These are phyloP conservation scores for Talaromyces liani DNA, from an alignment of 495 filamentous ascomycete genomes.

Conservation along the genomic window DNA sequence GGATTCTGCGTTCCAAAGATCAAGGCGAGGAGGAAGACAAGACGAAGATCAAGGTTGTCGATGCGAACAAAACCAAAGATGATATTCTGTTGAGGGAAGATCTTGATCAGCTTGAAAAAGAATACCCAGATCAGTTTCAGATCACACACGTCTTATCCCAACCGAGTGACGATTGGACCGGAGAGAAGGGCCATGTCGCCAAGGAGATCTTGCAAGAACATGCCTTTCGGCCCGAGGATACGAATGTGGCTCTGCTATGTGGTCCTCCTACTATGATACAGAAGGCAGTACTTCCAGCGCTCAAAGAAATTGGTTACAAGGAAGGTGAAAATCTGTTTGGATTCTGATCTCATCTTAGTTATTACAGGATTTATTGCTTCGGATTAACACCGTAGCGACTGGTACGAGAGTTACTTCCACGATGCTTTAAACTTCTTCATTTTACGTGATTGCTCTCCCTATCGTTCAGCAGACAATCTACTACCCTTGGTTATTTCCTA, in stretches of 20 bases:
- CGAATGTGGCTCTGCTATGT: conserved; percentile 20
- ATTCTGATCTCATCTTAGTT: conserved; percentile 10
- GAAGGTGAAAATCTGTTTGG: conserved; percentile 25
- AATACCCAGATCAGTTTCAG: conserved; percentile 20
- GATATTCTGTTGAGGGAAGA: conserved; percentile 31
- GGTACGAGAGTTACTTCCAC: not conserved
- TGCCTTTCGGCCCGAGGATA: conserved; percentile 21
- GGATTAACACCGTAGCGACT: no score
- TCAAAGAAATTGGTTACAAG: conserved; percentile 22
- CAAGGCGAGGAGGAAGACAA: conserved; percentile 9
- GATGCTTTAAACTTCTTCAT: not conserved
- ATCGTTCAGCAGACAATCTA: no score
- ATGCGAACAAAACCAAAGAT: conserved; percentile 26
- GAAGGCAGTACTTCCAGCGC: conserved; percentile 23
- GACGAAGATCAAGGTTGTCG: conserved; percentile 21
- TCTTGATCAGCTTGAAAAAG: conserved; percentile 25
- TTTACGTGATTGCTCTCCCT: no score
- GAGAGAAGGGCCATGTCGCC: conserved; percentile 21
- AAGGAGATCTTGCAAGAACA: conserved; percentile 19
- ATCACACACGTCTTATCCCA: conserved; percentile 27
- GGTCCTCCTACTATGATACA: conserved; percentile 30
- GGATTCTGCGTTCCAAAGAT: conserved; percentile 12
- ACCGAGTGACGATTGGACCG: conserved; percentile 21
- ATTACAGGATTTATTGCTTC: not conserved
- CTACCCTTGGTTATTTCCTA: no score